Percentiles rank a stretch among this genome's conserved stretches.
phyloP scores from a whole-genome alignment of 2,329 filamentous ascomycete species.

The Emmonsiellopsis sp. region DNA sequence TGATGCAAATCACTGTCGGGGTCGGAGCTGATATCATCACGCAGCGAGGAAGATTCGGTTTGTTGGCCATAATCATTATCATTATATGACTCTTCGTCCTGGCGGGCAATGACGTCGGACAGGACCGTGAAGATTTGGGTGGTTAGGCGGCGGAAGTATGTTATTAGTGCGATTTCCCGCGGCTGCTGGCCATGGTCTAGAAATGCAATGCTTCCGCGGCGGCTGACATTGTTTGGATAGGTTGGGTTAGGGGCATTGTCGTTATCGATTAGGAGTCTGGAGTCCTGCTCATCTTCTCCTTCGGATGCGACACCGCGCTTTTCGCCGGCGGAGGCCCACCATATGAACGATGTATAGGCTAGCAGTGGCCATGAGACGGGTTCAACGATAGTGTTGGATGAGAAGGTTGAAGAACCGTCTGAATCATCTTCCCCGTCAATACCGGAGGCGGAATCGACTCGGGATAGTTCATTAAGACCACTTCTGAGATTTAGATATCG shows the following conservation, averaged over 20 bases:
- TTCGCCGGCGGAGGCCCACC: constrained; percentile 59
- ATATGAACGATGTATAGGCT: constrained; percentile 55
- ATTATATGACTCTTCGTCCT: constrained; percentile 19
- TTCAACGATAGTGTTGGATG: constrained; percentile 41
- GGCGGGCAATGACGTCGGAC: constrained; percentile 33
- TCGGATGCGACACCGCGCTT: constrained; percentile 44
- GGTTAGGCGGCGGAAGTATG: constrained; percentile 41
- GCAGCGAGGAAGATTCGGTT: background rate
- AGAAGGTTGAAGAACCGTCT: constrained; percentile 32
- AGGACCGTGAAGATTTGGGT: constrained; percentile 37
- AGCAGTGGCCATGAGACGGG: constrained; percentile 50
- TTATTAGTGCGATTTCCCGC: constrained; percentile 38
- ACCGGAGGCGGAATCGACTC: constrained; percentile 11
- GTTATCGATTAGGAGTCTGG: constrained; percentile 27
- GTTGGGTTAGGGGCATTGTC: constrained; percentile 23
- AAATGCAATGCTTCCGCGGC: constrained; percentile 19
- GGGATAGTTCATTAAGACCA: constrained; percentile 41
- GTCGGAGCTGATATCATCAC: background rate
- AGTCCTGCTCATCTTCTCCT: constrained; percentile 43
- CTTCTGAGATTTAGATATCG: constrained; percentile 62
- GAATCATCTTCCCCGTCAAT: constrained; percentile 26
- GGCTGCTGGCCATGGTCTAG: constrained; percentile 24
- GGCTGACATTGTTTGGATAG: constrained; percentile 13
- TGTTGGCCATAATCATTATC: constrained; percentile 15
- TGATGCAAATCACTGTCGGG: background rate